Evolutionary conservation across 2,329 filamentous ascomycete species (phyloP), one percentile per base, ranked within the genome.

Genomic region (Aspergillus udagawae): DNA sequence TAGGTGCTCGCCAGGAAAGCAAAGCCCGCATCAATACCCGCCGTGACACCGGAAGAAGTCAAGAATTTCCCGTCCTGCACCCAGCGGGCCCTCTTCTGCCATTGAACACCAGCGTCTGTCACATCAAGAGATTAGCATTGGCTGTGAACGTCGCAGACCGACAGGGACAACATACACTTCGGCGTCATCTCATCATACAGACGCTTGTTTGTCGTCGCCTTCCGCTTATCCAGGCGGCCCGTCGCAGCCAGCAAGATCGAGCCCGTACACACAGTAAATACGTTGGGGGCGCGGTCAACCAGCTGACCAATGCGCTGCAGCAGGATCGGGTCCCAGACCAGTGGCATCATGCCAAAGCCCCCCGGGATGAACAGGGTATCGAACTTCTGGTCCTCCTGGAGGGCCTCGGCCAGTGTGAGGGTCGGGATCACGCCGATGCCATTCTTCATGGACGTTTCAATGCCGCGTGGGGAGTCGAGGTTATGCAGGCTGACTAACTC

Each of bases 311-410:
- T 23, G 70, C 67, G 12, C 66, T 62, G 8, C 58, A 58, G 35
- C 63, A 64, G 23, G 20, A 44, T 21, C 76, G 55, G 27, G 68
- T 44, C 41, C 41, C n/a, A 21, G n/a, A 44, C 41, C 6, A 44
- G 41, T 1, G n/a, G 41, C 41, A 44, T n/a, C 41, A 44, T 75
- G 0, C 86, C 86, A 0, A 74, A 53, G 0, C 87, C 86, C 1
- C 88, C 87, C 0, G 87, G 87, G 7, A 90, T 71, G n/a, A 91
- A 70, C 21, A 90, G 76, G 3, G 89, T 82, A 47, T 89, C 84
- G 4, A 88, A 71, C 4, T 76, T 75, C 1, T 81, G 80, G 1
- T 79, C 76, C 3, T 76, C 70, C 45, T 72, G 75, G 0, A 81
- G 80, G 1, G 79, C 76, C 4, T 76, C 70, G 47, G 72, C 75